Base-by-base conservation (phyloP, 1,139 yeast species). In the Wickerhamomyces sp. region DNA sequence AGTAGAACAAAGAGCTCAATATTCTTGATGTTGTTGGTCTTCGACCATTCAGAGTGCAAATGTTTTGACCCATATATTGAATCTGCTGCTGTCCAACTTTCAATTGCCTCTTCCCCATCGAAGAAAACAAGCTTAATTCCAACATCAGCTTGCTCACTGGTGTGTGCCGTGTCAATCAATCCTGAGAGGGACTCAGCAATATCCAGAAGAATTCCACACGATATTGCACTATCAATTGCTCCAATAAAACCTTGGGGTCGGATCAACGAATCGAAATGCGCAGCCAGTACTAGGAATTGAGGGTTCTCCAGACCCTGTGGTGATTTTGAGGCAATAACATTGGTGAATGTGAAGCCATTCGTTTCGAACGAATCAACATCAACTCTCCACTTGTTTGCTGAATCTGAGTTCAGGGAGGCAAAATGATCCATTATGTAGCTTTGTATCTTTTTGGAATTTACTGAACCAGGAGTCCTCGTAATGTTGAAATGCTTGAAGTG, bases 71-170 rank as follows among this genome's bases (percentile, higher is more conserved):
- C 84, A 54, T 79, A 78, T 4, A 76, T 65, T 0, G 82, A 77
- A 51, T 79, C 84, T 0, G 63, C 57, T 10, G 65, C 67, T 0
- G 72, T 58, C 84, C 84, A 79, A 15, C 65, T 58, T 4, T 63
- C 62, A 27, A 76, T 55, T 0, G 84, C 83, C 53, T 79, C 84
- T 53, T 79, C 84, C 3, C 84, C 84, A 52, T 79, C 84, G 45
- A 78, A 75, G 54, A 79, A 78, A 0, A 78, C 62, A 10, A 79
- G 57, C 50, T 75, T 78, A 6, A 78, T 48, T 0, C 79, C 80
- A 4, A 61, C 46, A 13, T 59, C 57, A 7, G 51, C 34, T 29
- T 45, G 42, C 45, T 50, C 43, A 43, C 40, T 43, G 27, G 54
- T 60, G 4, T 45, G 47, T 10, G 46, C 39, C 2, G 30, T 32